Evolutionary conservation across 345 rosid genomes (phyloP).

Genomic region (Rhodamnia argentea): DNA sequence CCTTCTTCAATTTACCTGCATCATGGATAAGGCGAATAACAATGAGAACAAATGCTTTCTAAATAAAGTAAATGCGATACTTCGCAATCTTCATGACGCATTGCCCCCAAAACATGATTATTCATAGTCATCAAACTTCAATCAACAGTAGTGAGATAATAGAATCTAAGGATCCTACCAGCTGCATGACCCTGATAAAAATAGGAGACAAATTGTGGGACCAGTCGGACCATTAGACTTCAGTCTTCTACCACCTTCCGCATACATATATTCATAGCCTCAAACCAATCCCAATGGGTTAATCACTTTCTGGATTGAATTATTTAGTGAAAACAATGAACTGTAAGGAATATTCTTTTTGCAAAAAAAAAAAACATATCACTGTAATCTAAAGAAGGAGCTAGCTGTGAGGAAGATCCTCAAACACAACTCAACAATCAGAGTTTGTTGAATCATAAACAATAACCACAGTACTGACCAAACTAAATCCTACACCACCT

Average conservation of each 20-base stretch:
- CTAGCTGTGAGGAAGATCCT: not conserved
- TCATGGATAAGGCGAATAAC: not conserved
- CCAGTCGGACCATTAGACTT: not conserved
- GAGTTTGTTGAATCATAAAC: not conserved
- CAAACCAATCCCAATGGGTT: not conserved
- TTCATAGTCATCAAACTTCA: not conserved
- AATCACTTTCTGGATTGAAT: not conserved
- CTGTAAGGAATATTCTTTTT: not conserved
- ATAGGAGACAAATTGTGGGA: not conserved
- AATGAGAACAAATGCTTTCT: not conserved
- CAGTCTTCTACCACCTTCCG: not conserved
- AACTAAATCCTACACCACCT: not conserved
- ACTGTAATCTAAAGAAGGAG: not conserved
- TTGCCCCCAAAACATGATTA: not conserved
- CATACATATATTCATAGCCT: not conserved
- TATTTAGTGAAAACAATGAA: not conserved
- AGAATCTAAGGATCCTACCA: not conserved
- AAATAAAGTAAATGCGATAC: not conserved
- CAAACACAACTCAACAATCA: not conserved
- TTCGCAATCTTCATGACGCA: not conserved
- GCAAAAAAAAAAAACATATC: not conserved
- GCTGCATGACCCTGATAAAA: not conserved
- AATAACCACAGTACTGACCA: not conserved
- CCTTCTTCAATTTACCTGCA: not conserved
- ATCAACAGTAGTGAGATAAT: not conserved